phyloP scores from a whole-genome alignment of 75 land plant species.

The Cryptomeria japonica region DNA sequence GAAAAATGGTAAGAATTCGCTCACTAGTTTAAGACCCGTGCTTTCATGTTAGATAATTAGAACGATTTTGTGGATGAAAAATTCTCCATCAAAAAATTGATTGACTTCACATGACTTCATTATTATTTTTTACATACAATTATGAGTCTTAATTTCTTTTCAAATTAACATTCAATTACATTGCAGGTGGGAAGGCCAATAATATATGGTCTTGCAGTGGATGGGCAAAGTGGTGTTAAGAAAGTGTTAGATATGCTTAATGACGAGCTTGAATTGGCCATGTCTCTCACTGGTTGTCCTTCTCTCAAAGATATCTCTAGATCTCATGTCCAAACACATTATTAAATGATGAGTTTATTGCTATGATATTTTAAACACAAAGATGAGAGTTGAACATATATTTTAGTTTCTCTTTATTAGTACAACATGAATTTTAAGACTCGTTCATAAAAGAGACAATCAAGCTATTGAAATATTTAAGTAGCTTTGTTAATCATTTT shows the following conservation, averaged over 20 bases:
- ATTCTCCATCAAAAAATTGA: no score
- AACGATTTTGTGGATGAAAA: no score
- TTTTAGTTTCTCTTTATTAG: not conserved
- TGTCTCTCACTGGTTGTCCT: conserved; percentile 76
- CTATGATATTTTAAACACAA: conserved; percentile 14
- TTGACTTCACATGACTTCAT: no score
- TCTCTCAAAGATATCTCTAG: conserved; percentile 65
- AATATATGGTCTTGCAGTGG: conserved; percentile 63
- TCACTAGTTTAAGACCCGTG: no score
- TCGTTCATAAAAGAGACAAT: no score
- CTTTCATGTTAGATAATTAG: no score
- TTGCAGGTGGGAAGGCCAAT: conserved; percentile 88
- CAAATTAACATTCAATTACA: not conserved
- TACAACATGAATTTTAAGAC: not conserved
- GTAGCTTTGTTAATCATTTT: not conserved
- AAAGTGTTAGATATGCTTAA: conserved; percentile 68
- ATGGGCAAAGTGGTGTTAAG: conserved; percentile 74
- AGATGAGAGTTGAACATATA: not conserved
- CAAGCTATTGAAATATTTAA: not conserved
- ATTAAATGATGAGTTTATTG: conserved; percentile 30
- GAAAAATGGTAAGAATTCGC: not conserved
- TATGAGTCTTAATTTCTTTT: not conserved
- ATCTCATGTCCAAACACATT: conserved; percentile 46
- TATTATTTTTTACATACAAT: no score
- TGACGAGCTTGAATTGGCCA: conserved; percentile 73